phyloP scores from a whole-genome alignment of 2,329 filamentous ascomycete species.

The Hymenoscyphus infarciens region DNA sequence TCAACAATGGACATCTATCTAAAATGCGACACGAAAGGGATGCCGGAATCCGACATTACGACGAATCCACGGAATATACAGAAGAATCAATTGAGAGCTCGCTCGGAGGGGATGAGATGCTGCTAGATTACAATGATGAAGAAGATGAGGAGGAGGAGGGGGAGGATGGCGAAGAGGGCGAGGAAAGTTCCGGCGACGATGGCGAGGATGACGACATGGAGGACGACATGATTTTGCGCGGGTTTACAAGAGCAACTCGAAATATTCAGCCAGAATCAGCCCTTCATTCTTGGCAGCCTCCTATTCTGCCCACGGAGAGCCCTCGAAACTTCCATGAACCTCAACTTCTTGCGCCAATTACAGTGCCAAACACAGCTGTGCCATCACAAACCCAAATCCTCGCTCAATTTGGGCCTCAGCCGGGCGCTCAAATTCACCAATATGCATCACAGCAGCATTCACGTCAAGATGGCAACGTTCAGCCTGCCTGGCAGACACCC shows the following conservation, averaged over 20 bases:
- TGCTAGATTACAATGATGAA: constrained; percentile 27
- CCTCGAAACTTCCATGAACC: neutral
- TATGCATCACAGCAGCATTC: constrained; percentile 28
- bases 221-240: constrained; percentile 35
- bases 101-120: constrained; percentile 18
- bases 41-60: constrained; percentile 36
- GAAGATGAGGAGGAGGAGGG: constrained; percentile 34
- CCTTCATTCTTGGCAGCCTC: constrained; percentile 8
- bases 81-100: constrained; percentile 21
- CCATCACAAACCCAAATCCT: constrained; percentile 32
- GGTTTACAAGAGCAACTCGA: constrained; percentile 27
- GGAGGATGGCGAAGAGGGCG: constrained; percentile 23
- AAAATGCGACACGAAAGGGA: constrained; percentile 57
- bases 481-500: constrained; percentile 31
- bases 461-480: constrained; percentile 24
- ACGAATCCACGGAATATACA: constrained; percentile 19
- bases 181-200: constrained; percentile 25
- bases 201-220: constrained; percentile 31
- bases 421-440: constrained; percentile 30
- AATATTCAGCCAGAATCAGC: constrained; percentile 21
- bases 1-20: constrained; percentile 83
- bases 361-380: constrained; percentile 9
- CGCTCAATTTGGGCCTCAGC: constrained; percentile 31
- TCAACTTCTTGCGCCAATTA: neutral
- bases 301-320: neutral